Base-by-base conservation (phyloP, 345 rosid species). In the Aurinia saxatilis region DNA sequence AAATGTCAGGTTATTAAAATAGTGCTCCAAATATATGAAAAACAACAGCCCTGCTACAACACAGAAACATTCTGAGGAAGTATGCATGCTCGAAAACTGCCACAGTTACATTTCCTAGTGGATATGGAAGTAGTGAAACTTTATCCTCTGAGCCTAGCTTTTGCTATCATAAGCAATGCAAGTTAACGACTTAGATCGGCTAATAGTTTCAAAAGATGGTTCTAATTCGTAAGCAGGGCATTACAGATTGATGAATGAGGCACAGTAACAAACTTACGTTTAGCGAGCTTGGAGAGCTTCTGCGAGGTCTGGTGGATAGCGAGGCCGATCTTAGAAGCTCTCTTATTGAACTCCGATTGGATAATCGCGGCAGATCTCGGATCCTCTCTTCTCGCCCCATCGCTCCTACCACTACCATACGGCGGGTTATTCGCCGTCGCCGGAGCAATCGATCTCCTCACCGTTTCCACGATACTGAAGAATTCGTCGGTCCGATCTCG, bases 221-320 rank as follows among this genome's bases (percentile, higher is more conserved):
- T 53, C 42, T 10, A 60, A 41, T 6, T 13, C 59, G 37, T 25
- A 60, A 61, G 12, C 33, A 57, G 41, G 54, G 48, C 33, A 56
- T 40, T 48, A 27, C 36, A 67, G 23, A 1, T 23, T 19, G 5
- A 49, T 10, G 53, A 53, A 66, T 36, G 39, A 68, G 66, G 4
- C 15, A 15, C 31, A 21, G 5, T 39, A 10, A 40, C 4, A 12
- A 48, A 60, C 93, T 79, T 66, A 85, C 96, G 73, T 78, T 85
- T 82, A 5, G 96, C 88, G 5, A 88, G 82, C 80, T 85, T 88
- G 0, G 90, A 66, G 6, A 88, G 85, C 75, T 85, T 88, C 75
- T 83, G 92, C 11, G 96, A 88, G 14, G 96, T 83, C 63, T 88
- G 96, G 56, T 83, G 83, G 34, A 85, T 85, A 41, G 85, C 88